Evolutionary conservation across 139 green algal species (phyloP), one percentile per base, ranked within the genome.

Genomic region (Nannochloris sp.): DNA sequence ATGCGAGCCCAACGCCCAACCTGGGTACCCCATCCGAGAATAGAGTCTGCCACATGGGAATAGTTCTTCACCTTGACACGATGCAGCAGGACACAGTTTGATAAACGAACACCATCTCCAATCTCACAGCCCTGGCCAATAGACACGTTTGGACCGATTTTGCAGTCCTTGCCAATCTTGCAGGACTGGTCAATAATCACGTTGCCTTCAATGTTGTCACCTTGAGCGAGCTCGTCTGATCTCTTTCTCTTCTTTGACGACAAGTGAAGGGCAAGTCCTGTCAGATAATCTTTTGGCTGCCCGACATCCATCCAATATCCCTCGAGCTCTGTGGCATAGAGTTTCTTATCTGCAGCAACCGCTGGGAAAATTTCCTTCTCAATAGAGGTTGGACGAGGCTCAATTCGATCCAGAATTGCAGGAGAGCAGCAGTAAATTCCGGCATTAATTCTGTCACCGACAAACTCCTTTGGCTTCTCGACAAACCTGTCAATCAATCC

Each of bases 281-380:
- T 29, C 71, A 90, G 72, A 76, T 91, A 97, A 73, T 96, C 90
- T 75, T 88, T 89, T 37, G 92, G 92, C 81, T 98, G 92, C 5
- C 92, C 92, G 25, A 98, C 82, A 68, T 98, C 92, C 92, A 98
- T 98, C 92, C 92, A 98, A 84, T 96, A 98, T 31, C 92, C 92
- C 5, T 75, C 71, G 9, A 98, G 82, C 31, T 81, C 85, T 79
- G 92, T 93, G 2, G 90, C 82, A 58, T 85, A 98, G 59, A 98
- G 84, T 30, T 73, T 66, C 56, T 77, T 79, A 60, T 95, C 91
- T 2, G 81, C 79, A 2, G 90, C 86, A 30, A 97, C 85, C 49
- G 90, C 82, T 0, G 91, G 91, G 78, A 97, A 97, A 13, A 95
- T 75, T 82, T 98, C 92, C 63, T 91, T 90, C 81, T 96, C 90